Evolutionary conservation across 1,284 basidiomycete genomes (phyloP).

Genomic region (Phellinidium pouzarii): DNA sequence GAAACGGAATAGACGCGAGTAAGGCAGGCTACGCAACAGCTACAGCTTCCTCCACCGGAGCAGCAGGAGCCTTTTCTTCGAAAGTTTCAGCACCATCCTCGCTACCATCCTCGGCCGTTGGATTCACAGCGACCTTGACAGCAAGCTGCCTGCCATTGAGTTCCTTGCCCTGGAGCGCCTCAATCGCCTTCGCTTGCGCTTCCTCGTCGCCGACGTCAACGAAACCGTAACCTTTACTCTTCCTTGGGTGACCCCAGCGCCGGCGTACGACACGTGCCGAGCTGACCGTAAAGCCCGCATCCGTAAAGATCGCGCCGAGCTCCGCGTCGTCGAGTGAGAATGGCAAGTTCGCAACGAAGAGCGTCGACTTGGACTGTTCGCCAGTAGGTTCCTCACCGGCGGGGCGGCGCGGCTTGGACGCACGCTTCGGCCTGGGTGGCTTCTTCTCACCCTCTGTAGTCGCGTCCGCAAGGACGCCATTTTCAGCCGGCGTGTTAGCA

Average conservation of each 20-base stretch:
- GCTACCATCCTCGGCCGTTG: slow-evolving; percentile 31
- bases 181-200: slow-evolving; percentile 82
- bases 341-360: slow-evolving; percentile 94
- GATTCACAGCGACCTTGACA: slow-evolving; percentile 84
- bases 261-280: slow-evolving; percentile 83
- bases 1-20: neutral
- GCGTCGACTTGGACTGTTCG: slow-evolving; percentile 75
- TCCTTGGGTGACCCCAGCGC: slow-evolving; percentile 72
- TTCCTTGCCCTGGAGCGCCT: slow-evolving; percentile 74
- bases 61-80: slow-evolving; percentile 11
- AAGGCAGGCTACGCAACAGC: slow-evolving; percentile 1
- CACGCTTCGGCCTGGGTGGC: slow-evolving; percentile 46
- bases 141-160: slow-evolving; percentile 68
- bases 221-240: slow-evolving; percentile 91
- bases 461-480: slow-evolving; percentile 29
- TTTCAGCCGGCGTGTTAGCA: slow-evolving; percentile 34
- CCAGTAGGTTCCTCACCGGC: slow-evolving; percentile 72
- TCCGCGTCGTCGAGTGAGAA: slow-evolving; percentile 83
- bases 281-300: slow-evolving; percentile 71
- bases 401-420: slow-evolving; percentile 52
- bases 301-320: slow-evolving; percentile 73
- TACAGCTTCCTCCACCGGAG: neutral
- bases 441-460: slow-evolving; percentile 33
- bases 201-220: slow-evolving; percentile 83
- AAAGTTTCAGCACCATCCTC: slow-evolving; percentile 25